These are phyloP conservation scores for Geranium rotundifolium DNA, from an alignment of 345 rosid genomes.

Conservation along the genomic window DNA sequence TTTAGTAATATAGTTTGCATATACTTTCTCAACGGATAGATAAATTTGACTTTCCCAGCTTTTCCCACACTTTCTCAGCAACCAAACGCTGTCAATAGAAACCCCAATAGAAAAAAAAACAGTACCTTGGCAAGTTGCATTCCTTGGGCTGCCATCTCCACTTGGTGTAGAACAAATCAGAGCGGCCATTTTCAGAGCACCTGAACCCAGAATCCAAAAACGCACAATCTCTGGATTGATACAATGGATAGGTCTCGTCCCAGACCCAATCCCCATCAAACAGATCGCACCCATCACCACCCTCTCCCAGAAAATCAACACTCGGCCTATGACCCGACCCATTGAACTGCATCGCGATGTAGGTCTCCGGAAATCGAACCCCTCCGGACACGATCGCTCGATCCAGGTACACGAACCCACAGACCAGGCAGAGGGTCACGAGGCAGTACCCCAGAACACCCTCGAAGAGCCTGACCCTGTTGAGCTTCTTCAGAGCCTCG, in stretches of 20 bases:
- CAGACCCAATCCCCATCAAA: slow-evolving; percentile 94
- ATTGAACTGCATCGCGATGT: slow-evolving; percentile 33
- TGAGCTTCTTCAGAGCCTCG: no score
- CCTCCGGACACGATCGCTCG: slow-evolving; percentile 32
- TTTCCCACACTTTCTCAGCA: neutral
- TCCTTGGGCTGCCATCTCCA: slow-evolving; percentile 96
- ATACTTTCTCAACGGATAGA: no score
- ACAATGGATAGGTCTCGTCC: slow-evolving; percentile 83
- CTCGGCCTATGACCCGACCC: slow-evolving; percentile 2
- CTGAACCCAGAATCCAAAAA: slow-evolving; percentile 79
- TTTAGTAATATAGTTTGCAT: no score
- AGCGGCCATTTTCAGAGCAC: slow-evolving; percentile 83
- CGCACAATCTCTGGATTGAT: slow-evolving; percentile 68
- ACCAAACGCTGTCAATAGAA: neutral
- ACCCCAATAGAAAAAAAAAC: neutral
- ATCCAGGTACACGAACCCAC: slow-evolving; percentile 22
- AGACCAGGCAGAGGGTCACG: no score
- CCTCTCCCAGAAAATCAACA: slow-evolving; percentile 50
- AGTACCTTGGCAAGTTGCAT: slow-evolving; percentile 79
- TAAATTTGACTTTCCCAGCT: neutral
- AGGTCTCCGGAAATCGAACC: slow-evolving; percentile 36
- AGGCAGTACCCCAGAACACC: no score
- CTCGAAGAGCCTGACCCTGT: no score
- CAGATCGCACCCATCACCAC: slow-evolving; percentile 53
- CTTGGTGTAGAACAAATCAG: slow-evolving; percentile 68